phyloP scores from a whole-genome alignment of 495 filamentous ascomycete species.

The Oleoguttula mirabilis region DNA sequence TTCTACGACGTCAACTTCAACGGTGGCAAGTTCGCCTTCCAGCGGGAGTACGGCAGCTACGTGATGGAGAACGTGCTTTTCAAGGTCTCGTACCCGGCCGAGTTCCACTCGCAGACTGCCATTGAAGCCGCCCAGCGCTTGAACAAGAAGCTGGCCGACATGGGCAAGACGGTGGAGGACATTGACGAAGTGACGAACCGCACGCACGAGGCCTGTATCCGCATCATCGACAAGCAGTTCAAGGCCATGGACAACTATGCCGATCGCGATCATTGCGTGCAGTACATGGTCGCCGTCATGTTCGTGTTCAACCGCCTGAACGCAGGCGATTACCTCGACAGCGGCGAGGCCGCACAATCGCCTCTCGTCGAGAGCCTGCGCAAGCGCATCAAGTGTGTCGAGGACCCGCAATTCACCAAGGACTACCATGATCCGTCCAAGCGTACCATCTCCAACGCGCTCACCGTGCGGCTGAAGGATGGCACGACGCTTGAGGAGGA shows the following conservation, averaged over 20 bases:
- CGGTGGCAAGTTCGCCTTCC: slow-evolving; percentile 89
- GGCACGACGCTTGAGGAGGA: slow-evolving; percentile 87
- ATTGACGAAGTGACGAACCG: slow-evolving; percentile 88
- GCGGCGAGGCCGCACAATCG: slow-evolving; percentile 79
- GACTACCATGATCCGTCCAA: slow-evolving; percentile 90
- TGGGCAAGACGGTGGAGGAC: slow-evolving; percentile 87
- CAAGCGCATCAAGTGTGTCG: slow-evolving; percentile 83
- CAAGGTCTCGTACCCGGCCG: slow-evolving; percentile 97
- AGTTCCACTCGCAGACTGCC: slow-evolving; percentile 98
- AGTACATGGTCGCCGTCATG: slow-evolving; percentile 96
- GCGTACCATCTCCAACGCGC: slow-evolving; percentile 90
- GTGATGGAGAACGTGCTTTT: slow-evolving; percentile 99
- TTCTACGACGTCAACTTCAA: slow-evolving; percentile 98
- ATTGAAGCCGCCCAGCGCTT: slow-evolving; percentile 88
- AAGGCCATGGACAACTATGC: slow-evolving; percentile 99
- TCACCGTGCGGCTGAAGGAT: slow-evolving; percentile 87
- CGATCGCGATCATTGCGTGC: slow-evolving; percentile 97
- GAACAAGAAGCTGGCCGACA: slow-evolving; percentile 62
- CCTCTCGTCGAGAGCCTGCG: slow-evolving; percentile 79
- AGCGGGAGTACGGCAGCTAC: slow-evolving; percentile 91
- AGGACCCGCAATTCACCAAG: slow-evolving; percentile 84
- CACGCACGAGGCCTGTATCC: slow-evolving; percentile 94
- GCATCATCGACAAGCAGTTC: slow-evolving; percentile 99
- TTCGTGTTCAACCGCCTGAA: slow-evolving; percentile 85
- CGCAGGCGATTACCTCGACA: slow-evolving; percentile 84